Conservation (phyloP, 306 rosid species). For the Acacia confusa region DNA sequence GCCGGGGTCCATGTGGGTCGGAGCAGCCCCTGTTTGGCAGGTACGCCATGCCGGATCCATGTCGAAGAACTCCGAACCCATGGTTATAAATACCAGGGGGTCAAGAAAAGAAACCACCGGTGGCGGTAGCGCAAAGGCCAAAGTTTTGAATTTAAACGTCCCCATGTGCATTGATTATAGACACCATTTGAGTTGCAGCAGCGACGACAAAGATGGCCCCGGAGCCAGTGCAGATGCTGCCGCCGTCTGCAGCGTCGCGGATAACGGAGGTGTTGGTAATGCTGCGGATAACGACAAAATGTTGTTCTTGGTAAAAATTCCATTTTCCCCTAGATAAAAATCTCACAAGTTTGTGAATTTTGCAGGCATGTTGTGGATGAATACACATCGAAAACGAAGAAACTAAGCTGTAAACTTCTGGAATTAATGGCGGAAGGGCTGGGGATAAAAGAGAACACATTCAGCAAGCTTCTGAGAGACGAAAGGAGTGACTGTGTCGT, state of each 20-base stretch:
- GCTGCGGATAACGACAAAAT: too few species aligned
- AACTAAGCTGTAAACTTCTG: too few species aligned
- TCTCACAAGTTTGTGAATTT: too few species aligned
- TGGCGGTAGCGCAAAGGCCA: constrained; percentile 33
- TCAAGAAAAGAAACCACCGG: constrained; percentile 40
- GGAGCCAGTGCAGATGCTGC: background rate
- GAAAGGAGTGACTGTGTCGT: constrained; percentile 63
- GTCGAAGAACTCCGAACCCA: constrained; percentile 39
- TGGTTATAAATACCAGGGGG: constrained; percentile 25
- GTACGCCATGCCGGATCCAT: constrained; percentile 52
- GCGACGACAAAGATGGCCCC: constrained; percentile 48
- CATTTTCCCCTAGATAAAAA: too few species aligned
- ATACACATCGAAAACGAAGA: too few species aligned
- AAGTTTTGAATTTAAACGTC: constrained; percentile 77
- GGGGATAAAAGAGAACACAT: constrained; percentile 44
- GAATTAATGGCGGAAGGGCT: too few species aligned
- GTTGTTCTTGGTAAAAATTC: too few species aligned
- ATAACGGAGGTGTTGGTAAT: constrained; percentile 19
- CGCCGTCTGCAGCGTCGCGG: too few species aligned
- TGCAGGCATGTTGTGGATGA: too few species aligned
- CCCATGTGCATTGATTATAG: constrained; percentile 82
- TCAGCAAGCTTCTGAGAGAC: constrained; percentile 57
- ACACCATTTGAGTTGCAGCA: constrained; percentile 65
- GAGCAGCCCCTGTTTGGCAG: constrained; percentile 94
- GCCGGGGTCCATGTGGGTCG: constrained; percentile 81